Evolutionary conservation across 2,329 filamentous ascomycete species (phyloP).

Genomic region (Alternaria solani): DNA sequence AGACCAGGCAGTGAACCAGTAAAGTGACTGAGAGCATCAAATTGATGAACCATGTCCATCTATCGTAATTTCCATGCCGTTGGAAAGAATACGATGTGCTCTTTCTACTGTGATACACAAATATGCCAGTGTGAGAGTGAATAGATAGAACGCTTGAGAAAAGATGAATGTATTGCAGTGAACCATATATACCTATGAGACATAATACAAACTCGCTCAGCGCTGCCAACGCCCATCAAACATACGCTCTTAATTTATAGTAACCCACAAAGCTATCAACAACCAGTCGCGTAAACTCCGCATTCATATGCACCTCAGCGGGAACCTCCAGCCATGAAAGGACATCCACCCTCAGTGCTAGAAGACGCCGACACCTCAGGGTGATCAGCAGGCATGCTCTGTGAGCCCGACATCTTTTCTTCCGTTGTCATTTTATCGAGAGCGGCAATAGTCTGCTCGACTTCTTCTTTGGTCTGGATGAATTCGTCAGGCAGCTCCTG

Average conservation of each 20-base stretch:
- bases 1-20: too few species aligned
- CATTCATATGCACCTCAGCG: not conserved
- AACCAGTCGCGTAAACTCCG: not conserved
- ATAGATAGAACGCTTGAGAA: too few species aligned
- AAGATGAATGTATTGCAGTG: not conserved
- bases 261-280: not conserved
- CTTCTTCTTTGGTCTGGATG: slow-evolving; percentile 22
- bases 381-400: slow-evolving; percentile 20
- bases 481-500: slow-evolving; percentile 24
- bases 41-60: too few species aligned
- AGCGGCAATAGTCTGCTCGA: slow-evolving; percentile 13
- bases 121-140: not conserved
- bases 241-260: not conserved
- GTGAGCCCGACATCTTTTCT: not conserved
- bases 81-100: not conserved
- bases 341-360: slow-evolving; percentile 11
- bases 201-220: not conserved
- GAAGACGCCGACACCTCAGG: slow-evolving; percentile 6
- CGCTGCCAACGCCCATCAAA: not conserved
- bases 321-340: slow-evolving; percentile 16
- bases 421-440: slow-evolving; percentile 18
- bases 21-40: too few species aligned
- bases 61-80: too few species aligned
- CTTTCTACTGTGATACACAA: not conserved
- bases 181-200: not conserved